These are phyloP conservation scores for Kodamaea sagamina DNA, from an alignment of 805 yeast genomes.

Conservation along the genomic window DNA sequence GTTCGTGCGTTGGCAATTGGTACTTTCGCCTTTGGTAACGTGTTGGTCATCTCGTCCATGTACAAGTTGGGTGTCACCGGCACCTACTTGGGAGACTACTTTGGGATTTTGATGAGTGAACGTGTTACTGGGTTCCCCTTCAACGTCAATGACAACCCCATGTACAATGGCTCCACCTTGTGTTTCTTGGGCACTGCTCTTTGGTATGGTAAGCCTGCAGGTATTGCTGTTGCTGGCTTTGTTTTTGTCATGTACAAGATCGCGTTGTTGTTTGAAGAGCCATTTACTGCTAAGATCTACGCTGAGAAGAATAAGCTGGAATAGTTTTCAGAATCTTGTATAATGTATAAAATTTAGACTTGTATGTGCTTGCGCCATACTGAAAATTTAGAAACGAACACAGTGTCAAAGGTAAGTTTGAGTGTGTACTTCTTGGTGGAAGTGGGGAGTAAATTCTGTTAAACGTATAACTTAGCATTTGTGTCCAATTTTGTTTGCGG, in stretches of 20 bases:
- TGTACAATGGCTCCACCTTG: slow-evolving; percentile 92
- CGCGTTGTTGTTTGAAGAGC: slow-evolving; percentile 90
- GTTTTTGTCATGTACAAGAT: slow-evolving; percentile 81
- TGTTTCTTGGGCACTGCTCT: slow-evolving; percentile 90
- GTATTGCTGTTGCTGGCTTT: slow-evolving; percentile 66
- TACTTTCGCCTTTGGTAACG: slow-evolving; percentile 68
- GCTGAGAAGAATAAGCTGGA: slow-evolving; percentile 48
- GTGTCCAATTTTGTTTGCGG: too few species aligned
- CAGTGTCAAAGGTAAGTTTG: too few species aligned
- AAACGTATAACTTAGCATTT: too few species aligned
- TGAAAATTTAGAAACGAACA: too few species aligned
- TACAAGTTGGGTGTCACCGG: slow-evolving; percentile 93
- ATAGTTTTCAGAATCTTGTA: slow-evolving; percentile 1
- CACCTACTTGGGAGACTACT: slow-evolving; percentile 95
- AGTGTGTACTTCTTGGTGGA: too few species aligned
- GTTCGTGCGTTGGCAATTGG: slow-evolving; percentile 55
- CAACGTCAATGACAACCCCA: slow-evolving; percentile 87
- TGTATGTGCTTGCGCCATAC: too few species aligned
- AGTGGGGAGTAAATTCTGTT: too few species aligned
- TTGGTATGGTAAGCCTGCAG: slow-evolving; percentile 88
- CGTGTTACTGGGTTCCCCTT: slow-evolving; percentile 93
- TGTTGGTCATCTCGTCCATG: slow-evolving; percentile 84
- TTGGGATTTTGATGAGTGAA: slow-evolving; percentile 90
- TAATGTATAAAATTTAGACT: too few species aligned
- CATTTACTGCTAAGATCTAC: slow-evolving; percentile 90